Conservation (phyloP, 306 rosid species). For the Malus sieversii region DNA sequence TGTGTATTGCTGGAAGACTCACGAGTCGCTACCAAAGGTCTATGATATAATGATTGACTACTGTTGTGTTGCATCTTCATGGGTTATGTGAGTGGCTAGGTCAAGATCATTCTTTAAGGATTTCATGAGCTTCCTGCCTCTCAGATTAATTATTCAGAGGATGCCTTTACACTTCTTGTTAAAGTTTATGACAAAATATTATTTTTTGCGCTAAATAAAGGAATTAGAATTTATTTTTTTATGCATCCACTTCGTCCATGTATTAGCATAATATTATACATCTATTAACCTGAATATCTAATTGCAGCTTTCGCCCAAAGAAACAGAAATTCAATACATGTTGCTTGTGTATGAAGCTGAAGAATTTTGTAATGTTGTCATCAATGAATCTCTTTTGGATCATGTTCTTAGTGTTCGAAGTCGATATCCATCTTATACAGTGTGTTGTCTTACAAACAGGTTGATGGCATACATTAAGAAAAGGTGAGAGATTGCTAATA, state of each 20-base stretch:
- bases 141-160: not conserved
- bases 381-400: constrained; percentile 48
- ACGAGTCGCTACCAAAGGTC: not conserved
- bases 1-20: not conserved
- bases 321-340: constrained; percentile 57
- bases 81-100: not conserved
- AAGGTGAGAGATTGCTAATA: constrained; percentile 46
- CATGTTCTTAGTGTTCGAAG: constrained; percentile 53
- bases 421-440: constrained; percentile 67
- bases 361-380: constrained; percentile 58
- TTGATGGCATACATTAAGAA: constrained; percentile 68
- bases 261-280: not conserved
- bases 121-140: not conserved
- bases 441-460: constrained; percentile 79
- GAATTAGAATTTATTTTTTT: not conserved
- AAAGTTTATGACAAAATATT: not conserved
- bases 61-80: not conserved
- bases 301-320: constrained; percentile 51
- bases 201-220: not conserved
- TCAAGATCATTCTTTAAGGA: not conserved
- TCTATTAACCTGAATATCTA: constrained; percentile 22
- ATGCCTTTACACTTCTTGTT: not conserved
- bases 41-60: not conserved
- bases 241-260: not conserved
- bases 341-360: constrained; percentile 71